Conservation (phyloP, 805 yeast genomes). For the Lipomyces starkeyi region DNA sequence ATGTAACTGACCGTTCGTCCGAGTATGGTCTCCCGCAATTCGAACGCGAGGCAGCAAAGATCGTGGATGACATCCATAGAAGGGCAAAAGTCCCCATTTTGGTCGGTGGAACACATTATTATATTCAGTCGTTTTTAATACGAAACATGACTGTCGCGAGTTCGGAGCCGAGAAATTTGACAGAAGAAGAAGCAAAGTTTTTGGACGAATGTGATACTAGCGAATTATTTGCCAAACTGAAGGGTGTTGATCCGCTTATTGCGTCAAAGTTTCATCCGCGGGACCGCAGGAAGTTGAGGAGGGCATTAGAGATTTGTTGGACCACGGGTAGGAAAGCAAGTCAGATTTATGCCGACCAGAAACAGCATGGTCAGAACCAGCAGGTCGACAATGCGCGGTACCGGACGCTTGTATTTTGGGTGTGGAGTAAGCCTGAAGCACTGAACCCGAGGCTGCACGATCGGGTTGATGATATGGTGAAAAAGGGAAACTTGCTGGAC, state of each 20-base stretch:
- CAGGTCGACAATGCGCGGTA: slow-evolving; percentile 29
- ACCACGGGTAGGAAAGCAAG: slow-evolving; percentile 72
- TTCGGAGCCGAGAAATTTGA: slow-evolving; percentile 16
- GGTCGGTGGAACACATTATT: slow-evolving; percentile 97
- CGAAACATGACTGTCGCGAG: slow-evolving; percentile 65
- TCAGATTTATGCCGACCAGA: slow-evolving; percentile 69
- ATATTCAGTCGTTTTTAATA: slow-evolving; percentile 77
- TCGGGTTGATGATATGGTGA: slow-evolving; percentile 85
- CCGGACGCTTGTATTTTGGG: slow-evolving; percentile 70
- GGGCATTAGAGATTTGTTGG: slow-evolving; percentile 82
- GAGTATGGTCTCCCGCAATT: slow-evolving; percentile 84
- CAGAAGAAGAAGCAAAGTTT: slow-evolving; percentile 20
- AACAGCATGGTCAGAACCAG: slow-evolving; percentile 19
- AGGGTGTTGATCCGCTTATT: slow-evolving; percentile 68
- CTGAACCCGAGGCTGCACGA: slow-evolving; percentile 70
- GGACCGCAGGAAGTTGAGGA: slow-evolving; percentile 74
- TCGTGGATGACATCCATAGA: slow-evolving; percentile 63
- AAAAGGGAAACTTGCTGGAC: slow-evolving; percentile 61
- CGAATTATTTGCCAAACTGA: slow-evolving; percentile 52
- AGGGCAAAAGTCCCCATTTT: slow-evolving; percentile 81
- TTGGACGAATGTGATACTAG: slow-evolving; percentile 39
- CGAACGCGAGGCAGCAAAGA: slow-evolving; percentile 67
- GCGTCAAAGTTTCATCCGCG: slow-evolving; percentile 90
- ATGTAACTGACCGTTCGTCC: slow-evolving; percentile 70
- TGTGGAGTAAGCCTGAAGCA: slow-evolving; percentile 66